Conservation (phyloP, 148 eudicot species). For the Rhododendron ovatum region DNA sequence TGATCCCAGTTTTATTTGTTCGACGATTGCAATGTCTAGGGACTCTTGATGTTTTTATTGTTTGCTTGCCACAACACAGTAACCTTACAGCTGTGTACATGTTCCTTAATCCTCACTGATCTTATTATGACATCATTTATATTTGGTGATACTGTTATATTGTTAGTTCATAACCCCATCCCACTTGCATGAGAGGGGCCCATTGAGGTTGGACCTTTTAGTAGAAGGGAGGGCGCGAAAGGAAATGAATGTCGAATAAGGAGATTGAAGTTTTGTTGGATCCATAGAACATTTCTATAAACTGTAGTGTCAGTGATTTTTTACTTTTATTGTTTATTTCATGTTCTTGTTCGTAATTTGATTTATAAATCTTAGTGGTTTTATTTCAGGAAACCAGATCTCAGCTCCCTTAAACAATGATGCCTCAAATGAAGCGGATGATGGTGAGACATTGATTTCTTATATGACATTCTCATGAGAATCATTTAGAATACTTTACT, state of each 20-base stretch:
- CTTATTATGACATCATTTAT: neutral
- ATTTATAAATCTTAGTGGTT: neutral
- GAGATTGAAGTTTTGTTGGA: neutral
- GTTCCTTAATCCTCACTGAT: neutral
- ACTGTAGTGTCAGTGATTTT: neutral
- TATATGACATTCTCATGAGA: neutral
- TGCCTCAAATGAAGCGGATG: conserved; percentile 53
- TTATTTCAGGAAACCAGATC: conserved; percentile 55
- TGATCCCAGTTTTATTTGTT: neutral
- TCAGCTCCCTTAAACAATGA: conserved; percentile 32
- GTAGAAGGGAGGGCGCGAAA: neutral
- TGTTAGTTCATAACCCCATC: neutral
- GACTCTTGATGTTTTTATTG: neutral
- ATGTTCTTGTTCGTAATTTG: neutral
- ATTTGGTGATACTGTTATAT: neutral
- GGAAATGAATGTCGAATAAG: neutral
- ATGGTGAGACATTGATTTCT: conserved; percentile 45
- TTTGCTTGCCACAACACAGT: neutral
- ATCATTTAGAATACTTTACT: neutral
- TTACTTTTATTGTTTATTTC: neutral
- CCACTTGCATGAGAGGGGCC: neutral
- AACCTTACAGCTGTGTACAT: neutral
- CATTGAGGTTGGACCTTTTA: neutral
- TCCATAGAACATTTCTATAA: neutral
- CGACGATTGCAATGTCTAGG: neutral